A percentile compares a stretch with the other conserved stretches of the same genome.
phyloP scores from a whole-genome alignment of 768 basidiomycete genomes.

The Kockovaella imperatae region DNA sequence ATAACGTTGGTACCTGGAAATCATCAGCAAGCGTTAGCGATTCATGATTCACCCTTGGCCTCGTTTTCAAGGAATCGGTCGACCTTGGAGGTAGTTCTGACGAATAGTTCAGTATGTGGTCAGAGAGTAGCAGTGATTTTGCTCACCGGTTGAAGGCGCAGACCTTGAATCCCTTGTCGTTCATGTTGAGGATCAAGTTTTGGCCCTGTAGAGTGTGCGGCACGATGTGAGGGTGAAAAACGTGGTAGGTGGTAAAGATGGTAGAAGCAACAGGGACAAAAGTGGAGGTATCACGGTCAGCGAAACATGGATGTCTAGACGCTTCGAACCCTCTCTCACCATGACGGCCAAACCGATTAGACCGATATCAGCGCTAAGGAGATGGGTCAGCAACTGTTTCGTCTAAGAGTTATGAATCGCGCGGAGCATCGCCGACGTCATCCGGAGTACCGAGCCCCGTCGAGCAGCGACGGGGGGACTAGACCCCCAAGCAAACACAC shows the following conservation, averaged over 20 bases:
- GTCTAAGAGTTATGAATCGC: background rate
- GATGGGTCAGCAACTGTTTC: constrained; percentile 1
- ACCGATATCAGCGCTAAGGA: constrained; percentile 81
- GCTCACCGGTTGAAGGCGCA: constrained; percentile 80
- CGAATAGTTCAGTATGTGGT: background rate
- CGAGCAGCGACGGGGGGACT: background rate
- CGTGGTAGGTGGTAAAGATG: background rate
- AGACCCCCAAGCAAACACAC: constrained; percentile 2
- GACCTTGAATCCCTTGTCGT: constrained; percentile 97
- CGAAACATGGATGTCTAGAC: constrained; percentile 1
- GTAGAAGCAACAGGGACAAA: constrained; percentile 14
- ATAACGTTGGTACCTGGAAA: constrained; percentile 79
- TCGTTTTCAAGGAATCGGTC: constrained; percentile 91
- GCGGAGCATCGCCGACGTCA: background rate
- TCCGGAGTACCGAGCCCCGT: background rate
- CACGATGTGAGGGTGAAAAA: background rate
- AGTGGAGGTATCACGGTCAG: constrained; percentile 12
- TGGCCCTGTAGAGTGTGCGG: constrained; percentile 59
- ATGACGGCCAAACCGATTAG: constrained; percentile 98
- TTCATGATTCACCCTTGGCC: constrained; percentile 71
- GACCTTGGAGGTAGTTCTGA: constrained; percentile 78
- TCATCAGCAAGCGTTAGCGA: constrained; percentile 6
- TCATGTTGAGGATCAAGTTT: constrained; percentile 97
- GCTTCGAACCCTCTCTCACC: constrained; percentile 53
- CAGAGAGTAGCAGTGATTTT: background rate